These are phyloP conservation scores for Diutina neorugosa DNA, from an alignment of 1,139 yeast genomes.

Conservation along the genomic window DNA sequence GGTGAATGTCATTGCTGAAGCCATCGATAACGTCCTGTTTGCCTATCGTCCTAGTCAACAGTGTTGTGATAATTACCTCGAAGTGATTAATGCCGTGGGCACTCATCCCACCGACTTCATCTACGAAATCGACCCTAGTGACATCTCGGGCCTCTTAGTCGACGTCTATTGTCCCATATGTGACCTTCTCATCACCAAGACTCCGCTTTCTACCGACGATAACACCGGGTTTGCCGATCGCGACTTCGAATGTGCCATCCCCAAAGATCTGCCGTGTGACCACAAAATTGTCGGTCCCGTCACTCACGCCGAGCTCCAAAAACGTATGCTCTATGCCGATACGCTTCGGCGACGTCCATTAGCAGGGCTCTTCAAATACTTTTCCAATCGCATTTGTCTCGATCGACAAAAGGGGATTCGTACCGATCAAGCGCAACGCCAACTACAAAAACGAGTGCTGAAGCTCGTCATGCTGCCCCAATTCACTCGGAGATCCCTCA, in stretches of 20 bases:
- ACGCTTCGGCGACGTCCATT: constrained; percentile 7
- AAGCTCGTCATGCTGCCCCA: neutral
- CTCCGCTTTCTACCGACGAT: constrained; percentile 10
- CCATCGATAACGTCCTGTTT: constrained; percentile 14
- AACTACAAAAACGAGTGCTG: neutral
- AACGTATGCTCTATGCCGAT: constrained; percentile 15
- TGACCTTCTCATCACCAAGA: constrained; percentile 6
- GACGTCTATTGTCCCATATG: constrained; percentile 14
- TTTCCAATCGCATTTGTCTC: constrained; percentile 5
- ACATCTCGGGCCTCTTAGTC: neutral
- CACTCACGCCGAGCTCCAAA: constrained; percentile 13
- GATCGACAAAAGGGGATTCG: neutral
- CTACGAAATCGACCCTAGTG: neutral
- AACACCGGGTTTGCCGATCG: constrained; percentile 16
- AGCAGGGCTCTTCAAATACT: constrained; percentile 10
- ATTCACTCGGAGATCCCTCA: neutral
- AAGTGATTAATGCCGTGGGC: neutral
- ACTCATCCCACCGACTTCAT: neutral
- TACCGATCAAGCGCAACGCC: neutral
- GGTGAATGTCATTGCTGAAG: constrained; percentile 11
- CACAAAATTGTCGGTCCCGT: constrained; percentile 6
- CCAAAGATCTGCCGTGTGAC: constrained; percentile 4
- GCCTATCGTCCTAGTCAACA: constrained; percentile 10
- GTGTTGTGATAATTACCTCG: neutral
- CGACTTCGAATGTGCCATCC: constrained; percentile 7